These are phyloP conservation scores for Mucor mucedo DNA, from an alignment of 371 early-diverging fungal genomes.

Conservation along the genomic window DNA sequence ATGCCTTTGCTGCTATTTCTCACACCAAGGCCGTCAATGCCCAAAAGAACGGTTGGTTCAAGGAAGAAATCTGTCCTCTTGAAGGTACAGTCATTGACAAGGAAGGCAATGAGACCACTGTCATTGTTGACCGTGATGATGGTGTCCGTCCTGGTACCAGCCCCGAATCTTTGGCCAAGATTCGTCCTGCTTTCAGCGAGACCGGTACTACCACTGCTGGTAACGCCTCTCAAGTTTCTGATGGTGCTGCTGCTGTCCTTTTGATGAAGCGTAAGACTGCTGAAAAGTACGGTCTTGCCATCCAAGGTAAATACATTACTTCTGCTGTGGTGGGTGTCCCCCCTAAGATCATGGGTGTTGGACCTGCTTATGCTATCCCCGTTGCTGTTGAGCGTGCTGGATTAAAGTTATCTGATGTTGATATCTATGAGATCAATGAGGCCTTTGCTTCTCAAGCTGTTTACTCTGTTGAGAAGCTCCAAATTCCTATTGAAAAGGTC, in stretches of 20 bases:
- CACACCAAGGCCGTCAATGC: conserved; percentile 85
- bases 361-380: conserved; percentile 95
- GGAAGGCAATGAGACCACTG: conserved; percentile 70
- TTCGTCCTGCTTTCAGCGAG: conserved; percentile 91
- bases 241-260: conserved; percentile 97
- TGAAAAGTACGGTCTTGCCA: conserved; percentile 83
- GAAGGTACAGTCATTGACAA: conserved; percentile 76
- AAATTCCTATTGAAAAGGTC: conserved; percentile 86
- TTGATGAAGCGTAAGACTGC: conserved; percentile 95
- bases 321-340: conserved; percentile 94
- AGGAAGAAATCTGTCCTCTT: conserved; percentile 93
- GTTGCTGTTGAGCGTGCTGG: conserved; percentile 85
- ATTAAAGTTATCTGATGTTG: conserved; percentile 77
- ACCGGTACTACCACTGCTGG: conserved; percentile 95
- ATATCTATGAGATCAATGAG: conserved; percentile 91
- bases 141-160: conserved; percentile 90
- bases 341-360: conserved; percentile 94
- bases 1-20: conserved; percentile 84
- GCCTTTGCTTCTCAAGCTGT: conserved; percentile 98
- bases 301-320: conserved; percentile 89
- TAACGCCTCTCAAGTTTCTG: conserved; percentile 98
- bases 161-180: conserved; percentile 80
- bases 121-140: conserved; percentile 84
- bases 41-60: conserved; percentile 90
- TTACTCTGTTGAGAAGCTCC: conserved; percentile 88